These are phyloP conservation scores for Juncus inflexus DNA, from an alignment of 176 grass and related monocot species.

Conservation along the genomic window DNA sequence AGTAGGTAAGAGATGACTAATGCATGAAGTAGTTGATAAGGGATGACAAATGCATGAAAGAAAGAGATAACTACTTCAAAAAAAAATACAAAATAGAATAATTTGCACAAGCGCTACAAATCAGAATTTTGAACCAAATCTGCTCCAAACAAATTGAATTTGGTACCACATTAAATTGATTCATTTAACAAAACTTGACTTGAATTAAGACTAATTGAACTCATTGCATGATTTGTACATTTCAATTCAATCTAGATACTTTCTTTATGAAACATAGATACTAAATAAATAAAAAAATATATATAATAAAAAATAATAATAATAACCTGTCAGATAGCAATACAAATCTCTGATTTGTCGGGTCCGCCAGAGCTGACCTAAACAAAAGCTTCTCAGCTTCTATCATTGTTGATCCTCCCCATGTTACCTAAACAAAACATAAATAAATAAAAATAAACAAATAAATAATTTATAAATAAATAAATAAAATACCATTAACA, in stretches of 20 bases:
- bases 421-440: slow-evolving; percentile 56
- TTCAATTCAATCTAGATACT: too few species aligned
- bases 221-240: too few species aligned
- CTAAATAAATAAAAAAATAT: not conserved
- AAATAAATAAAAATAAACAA: not conserved
- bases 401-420: slow-evolving; percentile 90
- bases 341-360: slow-evolving; percentile 71
- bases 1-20: not conserved
- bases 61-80: not conserved
- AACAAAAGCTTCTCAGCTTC: slow-evolving; percentile 78
- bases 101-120: too few species aligned
- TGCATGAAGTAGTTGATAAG: not conserved
- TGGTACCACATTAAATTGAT: too few species aligned
- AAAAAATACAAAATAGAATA: too few species aligned
- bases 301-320: not conserved
- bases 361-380: slow-evolving; percentile 64
- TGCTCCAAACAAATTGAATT: too few species aligned
- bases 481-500: too few species aligned
- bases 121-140: too few species aligned
- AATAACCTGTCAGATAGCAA: slow-evolving; percentile 83
- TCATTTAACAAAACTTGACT: too few species aligned
- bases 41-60: slow-evolving; percentile 17
- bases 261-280: too few species aligned
- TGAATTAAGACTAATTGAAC: too few species aligned
- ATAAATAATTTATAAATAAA: too few species aligned